A percentile compares a stretch with the other conserved stretches of the same genome.
These are phyloP conservation scores for Trebouxia sp. DNA, from an alignment of 139 green algal genomes.

Conservation along the genomic window DNA sequence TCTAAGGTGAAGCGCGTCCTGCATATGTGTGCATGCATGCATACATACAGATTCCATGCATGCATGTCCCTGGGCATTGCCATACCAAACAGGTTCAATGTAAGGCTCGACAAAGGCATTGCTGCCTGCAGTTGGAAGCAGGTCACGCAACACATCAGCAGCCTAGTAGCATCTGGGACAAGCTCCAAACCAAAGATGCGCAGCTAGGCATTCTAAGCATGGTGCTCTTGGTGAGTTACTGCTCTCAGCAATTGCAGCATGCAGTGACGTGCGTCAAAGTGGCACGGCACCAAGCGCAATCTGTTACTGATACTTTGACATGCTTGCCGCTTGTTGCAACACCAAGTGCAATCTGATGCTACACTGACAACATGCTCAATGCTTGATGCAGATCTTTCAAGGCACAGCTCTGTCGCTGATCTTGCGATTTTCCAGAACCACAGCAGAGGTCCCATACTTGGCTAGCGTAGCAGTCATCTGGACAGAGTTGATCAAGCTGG, in stretches of 20 bases:
- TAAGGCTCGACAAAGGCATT: too few species aligned
- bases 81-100: too few species aligned
- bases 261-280: background rate
- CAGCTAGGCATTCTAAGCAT: constrained; percentile 34
- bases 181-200: constrained; percentile 23
- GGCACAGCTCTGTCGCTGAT: constrained; percentile 54
- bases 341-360: background rate
- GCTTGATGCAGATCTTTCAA: constrained; percentile 52
- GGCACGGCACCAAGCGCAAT: background rate
- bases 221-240: constrained; percentile 9
- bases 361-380: background rate
- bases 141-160: background rate
- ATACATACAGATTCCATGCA: too few species aligned
- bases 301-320: background rate
- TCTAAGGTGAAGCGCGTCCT: background rate
- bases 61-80: too few species aligned
- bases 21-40: too few species aligned
- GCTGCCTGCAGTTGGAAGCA: background rate
- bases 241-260: background rate
- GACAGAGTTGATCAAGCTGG: constrained; percentile 59
- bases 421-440: constrained; percentile 50
- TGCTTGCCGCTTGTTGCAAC: background rate
- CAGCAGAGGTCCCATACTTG: constrained; percentile 45
- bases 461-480: constrained; percentile 52
- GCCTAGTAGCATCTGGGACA: background rate